Evolutionary conservation across 768 basidiomycete species (phyloP), one percentile per base, ranked within the genome.

Genomic region (Pisolithus orientalis): DNA sequence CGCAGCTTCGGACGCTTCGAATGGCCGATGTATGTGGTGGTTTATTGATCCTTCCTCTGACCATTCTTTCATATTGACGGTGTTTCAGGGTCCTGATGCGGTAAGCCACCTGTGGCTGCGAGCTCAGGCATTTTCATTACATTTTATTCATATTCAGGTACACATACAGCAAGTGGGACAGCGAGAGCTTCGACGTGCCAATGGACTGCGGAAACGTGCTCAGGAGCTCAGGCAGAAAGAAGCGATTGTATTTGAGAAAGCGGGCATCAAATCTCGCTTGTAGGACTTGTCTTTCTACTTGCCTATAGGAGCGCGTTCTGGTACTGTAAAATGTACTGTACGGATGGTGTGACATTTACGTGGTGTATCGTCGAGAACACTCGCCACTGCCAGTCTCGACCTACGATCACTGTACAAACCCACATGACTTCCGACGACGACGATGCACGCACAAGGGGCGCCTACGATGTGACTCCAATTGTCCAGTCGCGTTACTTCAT

Each of bases 91-190:
- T 16, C 88, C 89, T 39, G 88, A 90, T 63, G 89, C 85, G 62
- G 87, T 84, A 56, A 57, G 79, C 70, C 51, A 43, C 11, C 34
- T 34, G 34, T 11, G 40, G 9, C 50, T 46, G 38, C 21, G 43
- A 52, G 49, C 17, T 14, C 25, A 28, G 17, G 37, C 21, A 44
- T 53, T 39, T 55, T 48, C 25, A 32, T 6, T 5, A 24, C 51
- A n/a, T 43, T 32, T 34, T 51, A 60, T 69, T 39, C 69, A 90
- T 51, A 60, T 70, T 39, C 69, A 90, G 79, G 91, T 96, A 3
- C 94, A 98, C 70, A 86, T 96, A 48, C 92, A 94, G 66, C 94
- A 98, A 71, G 88, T 98, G 42, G 95, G 94, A 8, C 86, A 87
- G 62, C 75, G 84, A 43, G 95, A 97, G 70, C 74, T 97, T 57